Base-by-base conservation (phyloP, 768 basidiomycete species). In the Hygrophoropsis aurantiaca region DNA sequence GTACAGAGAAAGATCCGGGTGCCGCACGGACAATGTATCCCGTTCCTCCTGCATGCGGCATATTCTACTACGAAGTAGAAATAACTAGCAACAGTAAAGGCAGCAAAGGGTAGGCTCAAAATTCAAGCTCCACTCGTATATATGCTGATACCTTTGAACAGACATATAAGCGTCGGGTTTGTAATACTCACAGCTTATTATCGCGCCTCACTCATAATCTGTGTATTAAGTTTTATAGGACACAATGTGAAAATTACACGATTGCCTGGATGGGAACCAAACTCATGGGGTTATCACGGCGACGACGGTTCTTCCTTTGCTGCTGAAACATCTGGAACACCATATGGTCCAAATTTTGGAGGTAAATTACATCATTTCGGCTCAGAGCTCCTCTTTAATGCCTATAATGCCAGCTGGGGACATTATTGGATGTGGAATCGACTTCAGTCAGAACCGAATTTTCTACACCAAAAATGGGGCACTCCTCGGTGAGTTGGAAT, bases 31-130 rank as follows among this genome's bases (percentile, higher is more conserved):
- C 94, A 1, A 79, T 79, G 36, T 71, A 81, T 53, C 80, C 86
- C 1, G 86, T 95, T 40, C 94, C 94, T 2, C 74, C 85, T 1
- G 84, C 86, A 10, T 89, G 89, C 56, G 97, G 94, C 19, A 83
- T 98, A 45, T 95, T 91, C 61, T 99, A 98, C 65, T 99, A 86
- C 61, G 95, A 99, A 71, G 82, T 93, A 5, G 82, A 88, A 57
- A 81, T 98, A 38, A 62, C 87, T 5, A 82, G 87, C 61, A 89
- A 89, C 24, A 81, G 86, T 61, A 86, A 86, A 59, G 87, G 88
- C 10, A 73, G 79, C 35, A 89, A 87, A 64, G 92, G 90, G 92
- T 86, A 56, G 61, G 81, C 68, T 19, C 23, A 11, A 13, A 16
- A 24, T 21, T 20, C 4, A 16, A 15, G 39, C 50, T 11, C 38